These are phyloP conservation scores for Citrus reticulata DNA, from an alignment of 345 rosid genomes.

Conservation along the genomic window DNA sequence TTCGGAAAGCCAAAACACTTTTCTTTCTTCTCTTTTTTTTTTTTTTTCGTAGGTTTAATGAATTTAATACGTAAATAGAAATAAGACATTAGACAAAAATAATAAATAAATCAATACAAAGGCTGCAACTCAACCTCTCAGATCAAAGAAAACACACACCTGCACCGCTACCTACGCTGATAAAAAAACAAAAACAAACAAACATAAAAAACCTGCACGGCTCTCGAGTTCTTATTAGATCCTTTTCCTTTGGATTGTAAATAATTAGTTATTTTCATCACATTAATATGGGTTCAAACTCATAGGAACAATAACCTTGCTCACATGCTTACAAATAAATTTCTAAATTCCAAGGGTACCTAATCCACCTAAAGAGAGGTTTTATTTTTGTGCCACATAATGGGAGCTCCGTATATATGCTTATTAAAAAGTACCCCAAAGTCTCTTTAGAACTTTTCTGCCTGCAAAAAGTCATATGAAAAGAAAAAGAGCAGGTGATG, in stretches of 20 bases:
- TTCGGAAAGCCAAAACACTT: too few relatives aligned
- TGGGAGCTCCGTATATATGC: neutral
- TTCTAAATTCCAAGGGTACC: too few relatives aligned
- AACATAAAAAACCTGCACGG: neutral
- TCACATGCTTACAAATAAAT: too few relatives aligned
- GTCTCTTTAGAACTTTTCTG: neutral
- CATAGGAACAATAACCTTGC: too few relatives aligned
- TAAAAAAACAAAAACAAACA: neutral
- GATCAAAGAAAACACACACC: neutral
- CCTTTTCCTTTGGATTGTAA: neutral
- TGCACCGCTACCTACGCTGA: neutral
- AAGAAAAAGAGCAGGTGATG: neutral
- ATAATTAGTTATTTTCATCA: neutral
- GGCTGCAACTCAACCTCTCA: neutral
- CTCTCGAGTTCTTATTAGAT: neutral
- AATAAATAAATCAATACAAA: neutral
- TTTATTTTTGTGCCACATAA: neutral
- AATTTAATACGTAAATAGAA: neutral
- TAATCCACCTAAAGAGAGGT: too few relatives aligned
- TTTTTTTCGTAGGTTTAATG: too few relatives aligned
- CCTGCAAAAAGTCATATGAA: neutral
- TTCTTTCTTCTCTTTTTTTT: too few relatives aligned
- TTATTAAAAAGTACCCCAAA: neutral
- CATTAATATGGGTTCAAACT: neutral
- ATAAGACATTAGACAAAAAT: neutral